Conservation (phyloP, 202 grass and related monocot species). For the Digitaria exilis region DNA sequence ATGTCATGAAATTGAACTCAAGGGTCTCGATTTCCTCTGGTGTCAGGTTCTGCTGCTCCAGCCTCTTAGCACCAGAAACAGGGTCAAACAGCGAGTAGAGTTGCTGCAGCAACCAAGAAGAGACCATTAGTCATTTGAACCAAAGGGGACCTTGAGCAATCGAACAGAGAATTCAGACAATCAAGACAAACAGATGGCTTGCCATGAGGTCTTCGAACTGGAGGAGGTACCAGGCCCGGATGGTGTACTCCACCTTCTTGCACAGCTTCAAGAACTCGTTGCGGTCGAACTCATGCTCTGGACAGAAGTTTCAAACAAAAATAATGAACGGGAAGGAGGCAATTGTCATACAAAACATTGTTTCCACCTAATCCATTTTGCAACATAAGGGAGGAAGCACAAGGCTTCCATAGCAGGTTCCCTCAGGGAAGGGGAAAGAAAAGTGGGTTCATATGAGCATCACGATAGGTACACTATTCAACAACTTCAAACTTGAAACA, state of each 20-base stretch:
- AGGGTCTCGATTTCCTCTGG: constrained; percentile 58
- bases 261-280: constrained; percentile 81
- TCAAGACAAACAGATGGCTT: not conserved
- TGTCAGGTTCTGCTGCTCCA: constrained; percentile 72
- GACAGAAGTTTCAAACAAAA: not conserved
- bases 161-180: not conserved
- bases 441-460: not conserved
- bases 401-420: not conserved
- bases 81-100: constrained; percentile 81
- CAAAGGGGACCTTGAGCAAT: not conserved
- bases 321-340: not conserved
- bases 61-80: constrained; percentile 63
- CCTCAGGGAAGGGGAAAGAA: not conserved
- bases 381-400: not conserved
- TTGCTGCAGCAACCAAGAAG: constrained; percentile 57
- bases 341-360: not conserved
- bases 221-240: constrained; percentile 89
- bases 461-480: not conserved
- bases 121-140: not conserved
- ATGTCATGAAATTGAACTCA: constrained; percentile 78
- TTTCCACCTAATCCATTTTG: not conserved
- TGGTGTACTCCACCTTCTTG: constrained; percentile 85
- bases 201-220: constrained; percentile 91
- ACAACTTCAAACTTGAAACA: not conserved
- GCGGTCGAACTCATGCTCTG: constrained; percentile 64